These are phyloP conservation scores for Cudoniella acicularis DNA, from an alignment of 495 filamentous ascomycete genomes.

Conservation along the genomic window DNA sequence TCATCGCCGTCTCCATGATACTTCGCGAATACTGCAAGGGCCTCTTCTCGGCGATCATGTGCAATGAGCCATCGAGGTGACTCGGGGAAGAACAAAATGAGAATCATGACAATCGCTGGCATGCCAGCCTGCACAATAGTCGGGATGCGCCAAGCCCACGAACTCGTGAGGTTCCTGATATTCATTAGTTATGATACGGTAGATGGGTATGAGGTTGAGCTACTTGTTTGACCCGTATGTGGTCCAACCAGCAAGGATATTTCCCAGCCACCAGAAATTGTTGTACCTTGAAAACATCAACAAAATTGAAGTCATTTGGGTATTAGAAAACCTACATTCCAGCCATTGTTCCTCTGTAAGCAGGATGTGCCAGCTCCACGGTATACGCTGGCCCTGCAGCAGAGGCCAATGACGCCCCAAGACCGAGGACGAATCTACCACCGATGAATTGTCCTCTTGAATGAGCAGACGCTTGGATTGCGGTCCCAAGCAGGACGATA, in stretches of 20 bases:
- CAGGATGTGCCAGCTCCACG: slow-evolving; percentile 52
- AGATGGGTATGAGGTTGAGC: not conserved
- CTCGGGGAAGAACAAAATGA: slow-evolving; percentile 48
- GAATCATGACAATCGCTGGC: slow-evolving; percentile 30
- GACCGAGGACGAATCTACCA: slow-evolving; percentile 55
- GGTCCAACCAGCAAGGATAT: slow-evolving; percentile 32
- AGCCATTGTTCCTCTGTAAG: slow-evolving; percentile 51
- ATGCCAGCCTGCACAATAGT: slow-evolving; percentile 49
- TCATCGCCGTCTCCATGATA: slow-evolving; percentile 59
- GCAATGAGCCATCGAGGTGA: slow-evolving; percentile 63
- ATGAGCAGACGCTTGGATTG: slow-evolving; percentile 42
- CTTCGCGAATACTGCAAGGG: slow-evolving; percentile 44
- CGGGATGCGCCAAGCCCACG: slow-evolving; percentile 57
- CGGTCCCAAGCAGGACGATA: slow-evolving; percentile 52
- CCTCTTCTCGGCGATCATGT: slow-evolving; percentile 60
- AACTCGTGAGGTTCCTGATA: slow-evolving; percentile 20
- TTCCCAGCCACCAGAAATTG: slow-evolving; percentile 35
- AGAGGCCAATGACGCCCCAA: slow-evolving; percentile 46
- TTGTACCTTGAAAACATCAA: too few relatives aligned
- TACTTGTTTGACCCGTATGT: slow-evolving; percentile 33
- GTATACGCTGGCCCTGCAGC: slow-evolving; percentile 51
- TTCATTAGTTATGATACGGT: slow-evolving; percentile 7
- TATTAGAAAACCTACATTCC: slow-evolving; percentile 36
- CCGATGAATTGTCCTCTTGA: slow-evolving; percentile 46
- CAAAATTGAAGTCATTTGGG: not conserved